Base-by-base conservation (phyloP, 345 rosid genomes). In the Mallotus nudiflorus region DNA sequence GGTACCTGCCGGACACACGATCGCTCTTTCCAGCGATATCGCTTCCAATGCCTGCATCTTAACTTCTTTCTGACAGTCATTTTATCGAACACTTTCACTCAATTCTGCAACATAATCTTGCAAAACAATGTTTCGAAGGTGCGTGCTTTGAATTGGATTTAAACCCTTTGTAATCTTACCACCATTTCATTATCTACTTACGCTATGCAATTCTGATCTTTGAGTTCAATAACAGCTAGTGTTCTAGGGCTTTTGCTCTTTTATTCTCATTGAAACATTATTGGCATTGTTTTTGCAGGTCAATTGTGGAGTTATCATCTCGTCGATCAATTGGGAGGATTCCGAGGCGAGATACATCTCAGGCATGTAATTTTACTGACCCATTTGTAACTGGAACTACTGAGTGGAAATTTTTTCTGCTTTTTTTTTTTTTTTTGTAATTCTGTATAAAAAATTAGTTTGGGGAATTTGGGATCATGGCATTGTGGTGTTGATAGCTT, bases 221-320 rank as follows among this genome's bases (percentile, higher is more conserved):
- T 61, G 65, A 61, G 7, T 39, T 55, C 7, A 25, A 27, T 33
- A 42, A 42, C 19, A 25, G 15, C 12, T 55, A 20, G 28, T 61
- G 52, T 62, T 62, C 35, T 40, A 63, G 67, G 67, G 39, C 45
- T 40, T 62, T 42, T 14, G 2, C 10, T 0, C 10, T 42, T 42
- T 65, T 46, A 5, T n/a, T 22, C 42, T 40, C 25, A 25, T 2
- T 19, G 35, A 27, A 59, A 35, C 28, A 35, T 40, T 24, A 62
- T 24, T 62, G 24, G 18, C 27, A 4, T 37, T 60, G 18, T 37
- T 37, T 37, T 65, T 72, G 61, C 81, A 90, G 95, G 91, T 87
- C 89, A 50, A 67, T 91, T 78, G 78, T 86, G 77, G 88, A 87
- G 79, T 71, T 86, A 39, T 80, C 98, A 3, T 77, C 79, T 25